Percentiles rank a stretch among this genome's conserved stretches.
phyloP scores from a whole-genome alignment of 2,329 filamentous ascomycete species.

The Fusarium goolgardi region DNA sequence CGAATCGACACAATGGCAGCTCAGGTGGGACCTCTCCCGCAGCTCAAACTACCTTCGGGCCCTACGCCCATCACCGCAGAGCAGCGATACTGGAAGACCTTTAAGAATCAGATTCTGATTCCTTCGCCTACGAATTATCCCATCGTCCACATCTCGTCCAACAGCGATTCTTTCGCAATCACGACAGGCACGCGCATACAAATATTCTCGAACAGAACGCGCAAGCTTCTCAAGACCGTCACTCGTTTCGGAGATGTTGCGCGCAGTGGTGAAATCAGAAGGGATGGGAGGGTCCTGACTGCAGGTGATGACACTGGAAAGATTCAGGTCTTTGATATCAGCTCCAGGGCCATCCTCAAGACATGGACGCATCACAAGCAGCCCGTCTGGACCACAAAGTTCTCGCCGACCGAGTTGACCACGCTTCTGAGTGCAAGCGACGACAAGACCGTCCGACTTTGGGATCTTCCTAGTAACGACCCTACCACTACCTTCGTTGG shows the following conservation, averaged over 20 bases:
- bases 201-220: conserved; percentile 90
- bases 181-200: conserved; percentile 95
- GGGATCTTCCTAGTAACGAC: conserved; percentile 87
- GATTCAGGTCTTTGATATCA: conserved; percentile 95
- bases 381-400: conserved; percentile 91
- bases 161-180: conserved; percentile 84
- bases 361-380: conserved; percentile 96
- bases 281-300: conserved; percentile 88
- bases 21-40: conserved; percentile 82
- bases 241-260: conserved; percentile 93
- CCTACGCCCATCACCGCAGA: conserved; percentile 88
- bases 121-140: conserved; percentile 91
- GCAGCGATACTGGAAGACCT: conserved; percentile 95
- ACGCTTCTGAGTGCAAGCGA: conserved; percentile 90
- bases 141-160: conserved; percentile 88
- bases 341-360: conserved; percentile 88
- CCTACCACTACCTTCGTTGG: conserved; percentile 83
- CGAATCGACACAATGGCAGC: conserved; percentile 75
- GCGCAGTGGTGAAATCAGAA: conserved; percentile 86
- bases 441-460: conserved; percentile 90
- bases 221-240: conserved; percentile 93
- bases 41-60: conserved; percentile 84
- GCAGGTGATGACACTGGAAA: conserved; percentile 92
- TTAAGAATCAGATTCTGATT: conserved; percentile 90
- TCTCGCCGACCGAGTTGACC: conserved; percentile 90